phyloP scores from a whole-genome alignment of 2,329 filamentous ascomycete species.

The Clonostachys byssicola region DNA sequence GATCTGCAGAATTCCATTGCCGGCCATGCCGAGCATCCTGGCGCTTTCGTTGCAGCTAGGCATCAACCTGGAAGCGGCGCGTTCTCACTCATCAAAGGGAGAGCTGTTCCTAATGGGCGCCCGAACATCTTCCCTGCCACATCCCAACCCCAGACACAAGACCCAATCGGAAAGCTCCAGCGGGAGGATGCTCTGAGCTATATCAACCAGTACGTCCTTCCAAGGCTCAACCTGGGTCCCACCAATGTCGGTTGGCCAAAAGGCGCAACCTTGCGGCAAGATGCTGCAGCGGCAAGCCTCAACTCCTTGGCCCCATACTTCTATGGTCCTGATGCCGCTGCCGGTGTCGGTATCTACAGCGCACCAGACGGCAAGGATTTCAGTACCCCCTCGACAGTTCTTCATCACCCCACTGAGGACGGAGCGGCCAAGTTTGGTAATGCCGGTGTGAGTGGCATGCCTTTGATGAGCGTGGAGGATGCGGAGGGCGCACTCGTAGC shows the following conservation, averaged over 20 bases:
- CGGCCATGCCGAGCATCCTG: slow-evolving; percentile 42
- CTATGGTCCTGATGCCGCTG: slow-evolving; percentile 40
- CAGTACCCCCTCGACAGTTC: neutral
- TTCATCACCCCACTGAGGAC: neutral
- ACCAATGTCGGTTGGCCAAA: slow-evolving; percentile 37
- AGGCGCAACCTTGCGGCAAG: slow-evolving; percentile 29
- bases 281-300: slow-evolving; percentile 43
- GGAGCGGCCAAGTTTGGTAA: neutral
- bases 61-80: slow-evolving; percentile 49
- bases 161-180: slow-evolving; percentile 61
- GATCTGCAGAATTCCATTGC: slow-evolving; percentile 60
- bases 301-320: slow-evolving; percentile 54
- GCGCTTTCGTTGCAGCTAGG: slow-evolving; percentile 50
- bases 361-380: slow-evolving; percentile 21
- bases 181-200: slow-evolving; percentile 63
- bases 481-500: slow-evolving; percentile 50
- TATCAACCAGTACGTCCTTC: slow-evolving; percentile 66
- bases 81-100: slow-evolving; percentile 60
- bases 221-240: slow-evolving; percentile 49
- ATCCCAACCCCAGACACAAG: slow-evolving; percentile 40
- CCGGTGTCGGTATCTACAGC: slow-evolving; percentile 38
- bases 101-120: slow-evolving; percentile 59
- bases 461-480: slow-evolving; percentile 58
- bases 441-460: slow-evolving; percentile 34
- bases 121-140: slow-evolving; percentile 56